Evolutionary conservation across 1,139 yeast genomes (phyloP), one percentile per base, ranked within the genome.

Genomic region (Hansenula lynferdii): DNA sequence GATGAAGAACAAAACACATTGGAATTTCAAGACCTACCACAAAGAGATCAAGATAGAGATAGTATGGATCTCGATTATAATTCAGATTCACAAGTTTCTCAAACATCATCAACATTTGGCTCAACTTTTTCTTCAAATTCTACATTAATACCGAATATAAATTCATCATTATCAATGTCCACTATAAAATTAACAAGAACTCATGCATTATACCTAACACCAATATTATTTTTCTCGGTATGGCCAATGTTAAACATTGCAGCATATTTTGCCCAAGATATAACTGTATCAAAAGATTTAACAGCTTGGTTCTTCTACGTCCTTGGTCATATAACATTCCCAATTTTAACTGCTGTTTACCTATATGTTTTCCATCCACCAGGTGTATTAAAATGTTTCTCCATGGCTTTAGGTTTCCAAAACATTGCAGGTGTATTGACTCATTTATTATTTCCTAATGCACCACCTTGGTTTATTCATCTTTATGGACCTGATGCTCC

Each of bases 381-480:
- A 10, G 85, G 83, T 1, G 72, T 76, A 0, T 40, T 77, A 11
- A 75, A 70, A 45, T 62, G 67, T 47, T 80, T 77, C 48, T 64
- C 76, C 1, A 50, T 71, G 25, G 70, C 77, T 1, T 51, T 80
- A 28, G 86, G 87, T 2, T 39, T 67, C 17, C 85, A 79, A 54
- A 80, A 80, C 50, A 69, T 78, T 8, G 58, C 67, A 4, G 85
- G 85, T 11, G 81, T 79, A 1, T 36, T 70, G 29, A 79, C 85
- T 7, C 86, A 80, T 54, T 58, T 80, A 34, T 41, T 69, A 12
- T 65, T 79, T 50, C 86, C 87, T 14, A 78, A 76, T 52, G 84
- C 85, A 0, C 82, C 86, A 2, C 87, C 87, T 6, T 79, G 86
- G 84, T 80, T 77, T 54, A 72, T 77, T 35, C 80, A 76, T 51